Percentiles rank a stretch among this genome's conserved stretches.
These are phyloP conservation scores for Volvox carteri DNA, from an alignment of 163 green algal species.

Conservation along the genomic window DNA sequence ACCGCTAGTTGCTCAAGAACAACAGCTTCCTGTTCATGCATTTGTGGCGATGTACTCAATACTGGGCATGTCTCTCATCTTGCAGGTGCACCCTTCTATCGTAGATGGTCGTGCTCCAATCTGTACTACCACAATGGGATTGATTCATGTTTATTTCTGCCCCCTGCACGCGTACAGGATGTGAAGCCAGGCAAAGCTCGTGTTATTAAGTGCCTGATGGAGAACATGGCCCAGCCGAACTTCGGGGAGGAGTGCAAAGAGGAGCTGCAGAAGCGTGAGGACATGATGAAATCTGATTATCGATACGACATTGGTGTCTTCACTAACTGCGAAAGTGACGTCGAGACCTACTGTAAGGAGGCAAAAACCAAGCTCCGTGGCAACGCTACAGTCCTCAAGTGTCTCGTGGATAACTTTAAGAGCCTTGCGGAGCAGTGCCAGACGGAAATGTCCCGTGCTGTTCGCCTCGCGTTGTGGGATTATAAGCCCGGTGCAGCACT, in stretches of 20 bases:
- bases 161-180: constrained; percentile 63
- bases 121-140: too few relatives aligned
- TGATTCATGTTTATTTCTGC: too few relatives aligned
- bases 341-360: constrained; percentile 74
- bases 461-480: constrained; percentile 87
- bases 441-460: constrained; percentile 82
- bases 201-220: constrained; percentile 88
- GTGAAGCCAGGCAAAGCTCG: constrained; percentile 84
- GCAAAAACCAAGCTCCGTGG: constrained; percentile 76
- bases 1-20: too few relatives aligned
- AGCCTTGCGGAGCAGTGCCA: constrained; percentile 67
- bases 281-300: constrained; percentile 75
- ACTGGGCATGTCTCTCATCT: too few relatives aligned
- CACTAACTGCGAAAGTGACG: constrained; percentile 75
- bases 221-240: constrained; percentile 79
- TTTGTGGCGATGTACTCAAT: too few relatives aligned
- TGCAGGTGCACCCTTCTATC: too few relatives aligned
- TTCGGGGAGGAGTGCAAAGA: constrained; percentile 81
- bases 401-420: constrained; percentile 79
- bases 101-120: too few relatives aligned
- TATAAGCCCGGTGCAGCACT: constrained; percentile 77
- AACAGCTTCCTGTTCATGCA: too few relatives aligned
- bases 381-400: constrained; percentile 84
- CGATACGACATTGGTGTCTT: constrained; percentile 82
- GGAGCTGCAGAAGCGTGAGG: constrained; percentile 77